Conservation (phyloP, 371 early-diverging fungal species). For the Hamiltosporidium tvaerminnensis region DNA sequence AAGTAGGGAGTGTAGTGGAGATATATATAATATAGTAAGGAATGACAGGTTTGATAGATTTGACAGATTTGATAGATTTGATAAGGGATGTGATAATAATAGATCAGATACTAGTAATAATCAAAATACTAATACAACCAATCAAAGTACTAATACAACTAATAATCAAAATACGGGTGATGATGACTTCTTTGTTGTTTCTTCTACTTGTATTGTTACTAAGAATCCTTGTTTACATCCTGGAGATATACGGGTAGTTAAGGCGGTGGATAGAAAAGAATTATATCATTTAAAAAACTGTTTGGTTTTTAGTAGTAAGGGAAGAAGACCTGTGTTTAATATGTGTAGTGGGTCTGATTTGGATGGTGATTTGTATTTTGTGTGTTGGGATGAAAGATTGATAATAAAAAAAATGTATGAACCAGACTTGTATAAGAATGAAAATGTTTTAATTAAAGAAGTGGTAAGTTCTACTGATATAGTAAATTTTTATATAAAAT, state of each 20-base stretch:
- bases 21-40: background rate
- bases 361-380: constrained; percentile 59
- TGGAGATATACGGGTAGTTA: constrained; percentile 61
- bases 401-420: constrained; percentile 53
- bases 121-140: too few relatives aligned
- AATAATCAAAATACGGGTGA: too few relatives aligned
- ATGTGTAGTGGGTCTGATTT: constrained; percentile 67
- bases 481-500: constrained; percentile 60
- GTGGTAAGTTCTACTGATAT: constrained; percentile 56
- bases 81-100: too few relatives aligned
- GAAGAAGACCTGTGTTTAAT: constrained; percentile 59
- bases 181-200: too few relatives aligned
- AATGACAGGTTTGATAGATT: background rate
- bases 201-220: constrained; percentile 55
- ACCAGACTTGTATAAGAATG: constrained; percentile 58
- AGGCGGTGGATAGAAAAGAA: constrained; percentile 56
- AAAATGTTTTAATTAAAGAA: constrained; percentile 31
- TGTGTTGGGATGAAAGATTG: constrained; percentile 59
- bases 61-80: too few relatives aligned
- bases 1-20: background rate
- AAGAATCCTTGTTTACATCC: constrained; percentile 66
- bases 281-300: constrained; percentile 58
- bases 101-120: too few relatives aligned
- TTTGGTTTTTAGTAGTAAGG: constrained; percentile 63
- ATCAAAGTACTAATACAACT: too few relatives aligned